A percentile compares a stretch with the other conserved stretches of the same genome.
phyloP scores from a whole-genome alignment of 345 rosid genomes.

The Laguncularia racemosa region DNA sequence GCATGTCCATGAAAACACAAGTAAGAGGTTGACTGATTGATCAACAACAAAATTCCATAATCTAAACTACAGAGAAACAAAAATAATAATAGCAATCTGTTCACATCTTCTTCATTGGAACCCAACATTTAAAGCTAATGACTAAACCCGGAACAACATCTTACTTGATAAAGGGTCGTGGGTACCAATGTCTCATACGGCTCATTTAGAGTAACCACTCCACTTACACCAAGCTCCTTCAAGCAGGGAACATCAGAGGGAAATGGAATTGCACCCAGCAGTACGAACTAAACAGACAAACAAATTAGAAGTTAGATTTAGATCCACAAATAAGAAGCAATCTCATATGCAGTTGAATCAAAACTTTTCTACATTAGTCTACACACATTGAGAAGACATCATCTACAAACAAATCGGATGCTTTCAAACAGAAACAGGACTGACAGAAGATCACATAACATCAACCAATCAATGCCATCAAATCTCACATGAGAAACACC shows the following conservation, averaged over 20 bases:
- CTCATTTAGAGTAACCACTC: constrained; percentile 73
- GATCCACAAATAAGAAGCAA: no score
- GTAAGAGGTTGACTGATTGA: no score
- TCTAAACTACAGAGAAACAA: neutral
- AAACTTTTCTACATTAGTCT: neutral
- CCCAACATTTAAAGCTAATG: no score
- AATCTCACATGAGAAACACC: no score
- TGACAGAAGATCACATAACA: no score
- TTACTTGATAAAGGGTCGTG: constrained; percentile 60
- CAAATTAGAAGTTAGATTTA: constrained; percentile 2
- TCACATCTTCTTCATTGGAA: neutral
- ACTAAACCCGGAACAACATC: constrained; percentile 1
- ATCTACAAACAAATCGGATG: neutral
- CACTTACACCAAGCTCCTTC: constrained; percentile 63
- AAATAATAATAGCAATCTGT: neutral
- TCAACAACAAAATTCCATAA: no score
- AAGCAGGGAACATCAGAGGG: constrained; percentile 65
- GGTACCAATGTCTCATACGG: constrained; percentile 88
- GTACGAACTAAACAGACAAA: constrained; percentile 39
- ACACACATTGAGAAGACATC: neutral
- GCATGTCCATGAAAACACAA: no score
- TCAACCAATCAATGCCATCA: no score
- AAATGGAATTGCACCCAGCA: constrained; percentile 83
- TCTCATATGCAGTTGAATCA: neutral
- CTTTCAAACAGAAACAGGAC: neutral